Evolutionary conservation across 1,284 basidiomycete genomes (phyloP).

Genomic region (Rhodotorula sp.): DNA sequence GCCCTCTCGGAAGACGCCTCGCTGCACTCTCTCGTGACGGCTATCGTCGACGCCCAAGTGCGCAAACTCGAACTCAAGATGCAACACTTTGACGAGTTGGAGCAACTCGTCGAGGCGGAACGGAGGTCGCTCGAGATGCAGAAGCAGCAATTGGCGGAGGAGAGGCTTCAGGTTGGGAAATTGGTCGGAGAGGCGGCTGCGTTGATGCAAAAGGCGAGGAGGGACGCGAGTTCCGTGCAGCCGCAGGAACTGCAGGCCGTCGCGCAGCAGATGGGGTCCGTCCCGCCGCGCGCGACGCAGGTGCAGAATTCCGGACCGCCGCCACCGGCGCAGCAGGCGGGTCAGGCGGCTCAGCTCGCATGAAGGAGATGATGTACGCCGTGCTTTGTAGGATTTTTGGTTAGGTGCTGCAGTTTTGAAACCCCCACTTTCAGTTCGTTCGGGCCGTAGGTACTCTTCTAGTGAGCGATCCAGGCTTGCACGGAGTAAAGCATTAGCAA

Average conservation of each 20-base stretch:
- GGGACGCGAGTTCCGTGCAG: background rate
- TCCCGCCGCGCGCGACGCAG: constrained; percentile 1
- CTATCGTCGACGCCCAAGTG: constrained; percentile 85
- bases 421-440: no score
- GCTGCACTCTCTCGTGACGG: constrained; percentile 74
- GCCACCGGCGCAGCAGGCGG: constrained; percentile 3
- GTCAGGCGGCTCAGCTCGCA: constrained; percentile 10
- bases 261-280: constrained; percentile 1
- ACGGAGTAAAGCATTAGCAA: background rate
- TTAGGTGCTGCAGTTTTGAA: background rate
- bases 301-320: constrained; percentile 16
- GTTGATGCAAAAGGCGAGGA: constrained; percentile 20
- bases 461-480: no score
- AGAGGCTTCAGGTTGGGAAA: constrained; percentile 34
- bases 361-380: background rate
- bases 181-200: constrained; percentile 17
- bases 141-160: constrained; percentile 43
- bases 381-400: no score
- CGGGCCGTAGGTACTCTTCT: background rate
- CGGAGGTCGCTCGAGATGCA: constrained; percentile 64
- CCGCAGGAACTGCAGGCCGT: constrained; percentile 12
- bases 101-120: constrained; percentile 84
- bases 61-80: constrained; percentile 93
- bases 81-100: constrained; percentile 84
- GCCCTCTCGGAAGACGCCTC: constrained; percentile 81